Evolutionary conservation across 257 asterid genomes (phyloP), one percentile per base, ranked within the genome.

Genomic region (Phtheirospermum japonicum): DNA sequence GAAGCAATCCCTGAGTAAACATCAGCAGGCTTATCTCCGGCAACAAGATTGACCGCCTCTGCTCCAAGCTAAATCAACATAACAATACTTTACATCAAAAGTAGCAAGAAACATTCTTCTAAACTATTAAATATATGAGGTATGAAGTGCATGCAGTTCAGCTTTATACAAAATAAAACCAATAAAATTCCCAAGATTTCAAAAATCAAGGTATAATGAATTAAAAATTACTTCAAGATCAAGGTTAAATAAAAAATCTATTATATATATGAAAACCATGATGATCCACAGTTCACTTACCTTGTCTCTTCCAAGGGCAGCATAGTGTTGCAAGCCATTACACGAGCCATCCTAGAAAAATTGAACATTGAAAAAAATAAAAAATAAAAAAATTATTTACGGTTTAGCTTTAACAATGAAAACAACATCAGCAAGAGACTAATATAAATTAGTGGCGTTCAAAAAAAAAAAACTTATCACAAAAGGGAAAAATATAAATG

Each of bases 221-320:
- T 23, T 23, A 9, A 43, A 37, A 43, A 59, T 31, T 36, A 33
- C 55, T 58, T 63, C 20, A 39, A 39, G 55, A 46, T n/a, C 42
- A 18, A 49, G 20, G 48, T 28, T 54, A 28, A 20, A 52, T 30
- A 17, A 30, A 26, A 23, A 13, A 23, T 11, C 49, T 13, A 11
- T 52, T 52, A 52, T 28, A 20, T 18, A 70, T 58, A 39, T 31
- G 54, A 10, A 23, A 43, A 39, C 34, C 6, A 45, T 48, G 59
- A 71, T 49, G 64, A 23, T 23, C 28, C 28, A 23, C 40, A 58
- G 63, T n/a, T 14, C 51, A 28, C 19, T 70, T 83, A 93, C 99
- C 99, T 76, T 85, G 75, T 93, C 99, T 74, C 99, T 78, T 48
- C 99, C 99, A 65, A 93, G 95, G 48, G 99, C 99, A 68, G 99